Evolutionary conservation across 1,284 basidiomycete genomes (phyloP), one percentile per base, ranked within the genome.

Genomic region (Ustilago loliicola): DNA sequence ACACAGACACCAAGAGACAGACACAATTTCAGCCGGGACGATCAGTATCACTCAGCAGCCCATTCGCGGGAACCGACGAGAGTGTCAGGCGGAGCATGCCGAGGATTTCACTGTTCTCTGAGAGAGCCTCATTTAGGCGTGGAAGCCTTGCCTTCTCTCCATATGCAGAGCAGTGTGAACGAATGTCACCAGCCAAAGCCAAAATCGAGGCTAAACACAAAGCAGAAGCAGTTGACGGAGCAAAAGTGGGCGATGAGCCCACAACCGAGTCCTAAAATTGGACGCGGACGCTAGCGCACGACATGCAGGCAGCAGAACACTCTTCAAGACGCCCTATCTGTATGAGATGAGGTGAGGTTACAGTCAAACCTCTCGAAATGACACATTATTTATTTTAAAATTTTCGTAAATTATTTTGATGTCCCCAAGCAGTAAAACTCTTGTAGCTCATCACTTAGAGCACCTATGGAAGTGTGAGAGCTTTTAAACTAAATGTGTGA

Each of bases 71-170:
- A n/a, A n/a, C n/a, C n/a, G n/a, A n/a, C n/a, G 50, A 36, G 30
- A 54, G n/a, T 32, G 27, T 36, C 30, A 56, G 38, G 42, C 42
- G 6, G 21, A 45, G 42, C 42, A 45, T 45, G 42, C 42, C 7
- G 42, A 23, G 42, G 51, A 32, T 25, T 45, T 17, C 21, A n/a
- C n/a, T n/a, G n/a, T n/a, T n/a, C n/a, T n/a, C n/a, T n/a, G n/a
- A 27, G 48, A 50, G 52, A 30, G 38, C 54, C 54, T 56, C 54
- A 42, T 25, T 56, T 38, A 34, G 54, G 54, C 54, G 25, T 56
- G 36, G 54, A 56, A 56, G 54, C 54, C 38, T 53, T 23, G 9
- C 19, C 50, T 51, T 51, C 27, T 27, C 27, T 19, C 17, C 25
- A 17, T 27, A 48, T 27, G 36, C 36, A 15, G 13, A 10, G n/a